These are phyloP conservation scores for Globisporangium nagaii DNA, from an alignment of 352 stramenopile species.

Conservation along the genomic window DNA sequence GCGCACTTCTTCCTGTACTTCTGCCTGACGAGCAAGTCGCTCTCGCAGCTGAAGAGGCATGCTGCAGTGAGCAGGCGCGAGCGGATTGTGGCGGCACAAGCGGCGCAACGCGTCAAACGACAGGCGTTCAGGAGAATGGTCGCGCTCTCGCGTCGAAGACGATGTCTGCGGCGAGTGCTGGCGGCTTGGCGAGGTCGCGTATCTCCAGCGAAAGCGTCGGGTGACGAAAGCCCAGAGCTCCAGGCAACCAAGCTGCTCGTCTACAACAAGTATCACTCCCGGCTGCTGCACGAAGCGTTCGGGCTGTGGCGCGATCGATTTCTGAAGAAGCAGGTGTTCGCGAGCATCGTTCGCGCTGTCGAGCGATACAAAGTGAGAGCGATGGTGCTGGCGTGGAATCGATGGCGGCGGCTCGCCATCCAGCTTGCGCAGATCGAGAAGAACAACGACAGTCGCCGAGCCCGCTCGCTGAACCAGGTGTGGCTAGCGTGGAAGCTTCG, in stretches of 20 bases:
- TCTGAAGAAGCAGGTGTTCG: background rate
- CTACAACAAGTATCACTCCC: background rate
- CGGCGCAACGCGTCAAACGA: background rate
- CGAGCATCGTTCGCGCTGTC: background rate
- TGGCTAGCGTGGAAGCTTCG: slow-evolving; percentile 7
- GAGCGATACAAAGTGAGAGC: background rate
- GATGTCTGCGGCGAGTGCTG: background rate
- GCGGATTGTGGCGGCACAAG: background rate
- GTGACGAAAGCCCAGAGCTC: background rate
- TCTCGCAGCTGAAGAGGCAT: slow-evolving; percentile 3
- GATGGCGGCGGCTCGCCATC: background rate
- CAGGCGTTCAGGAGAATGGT: background rate
- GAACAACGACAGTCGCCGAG: background rate
- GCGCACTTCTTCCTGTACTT: slow-evolving; percentile 18
- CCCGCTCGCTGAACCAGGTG: background rate
- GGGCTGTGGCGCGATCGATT: background rate
- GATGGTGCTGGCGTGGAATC: slow-evolving; percentile 1
- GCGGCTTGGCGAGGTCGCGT: background rate
- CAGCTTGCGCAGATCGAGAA: background rate
- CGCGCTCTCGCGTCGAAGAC: background rate
- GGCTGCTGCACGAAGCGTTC: slow-evolving; percentile 5
- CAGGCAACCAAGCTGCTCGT: background rate
- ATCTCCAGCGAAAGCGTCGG: background rate
- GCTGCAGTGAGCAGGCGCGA: background rate
- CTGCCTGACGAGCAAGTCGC: slow-evolving; percentile 11